Base-by-base conservation (phyloP, 2,329 filamentous ascomycete genomes). In the Orbilia oligospora region DNA sequence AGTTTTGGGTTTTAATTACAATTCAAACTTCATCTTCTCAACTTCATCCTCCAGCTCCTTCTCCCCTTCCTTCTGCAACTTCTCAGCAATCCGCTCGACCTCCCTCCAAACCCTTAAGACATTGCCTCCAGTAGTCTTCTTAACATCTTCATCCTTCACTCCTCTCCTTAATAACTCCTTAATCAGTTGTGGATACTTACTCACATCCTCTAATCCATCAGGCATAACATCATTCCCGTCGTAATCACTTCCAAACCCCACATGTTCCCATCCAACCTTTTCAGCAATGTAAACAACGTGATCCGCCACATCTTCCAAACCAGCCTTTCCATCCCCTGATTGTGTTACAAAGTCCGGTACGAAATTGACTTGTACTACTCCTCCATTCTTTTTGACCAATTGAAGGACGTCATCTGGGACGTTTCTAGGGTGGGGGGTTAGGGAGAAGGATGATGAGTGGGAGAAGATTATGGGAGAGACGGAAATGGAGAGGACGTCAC, bases 351-450 rank as follows among this genome's bases (percentile, higher is more conserved):
- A 97, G 18, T 90, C 90, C 0, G 93, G 93, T 16, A 89, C 87
- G 83, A 97, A 97, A 84, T 97, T 97, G 80, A 97, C 90, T 93
- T 97, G 97, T 67, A 97, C 92, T 9, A 98, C 82, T 2, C 91
- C 92, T 79, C 91, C 89, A 1, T 88, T 89, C 82, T 89, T 84
- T 84, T 92, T 93, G 44, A 97, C 92, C 0, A 96, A 86, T 46
- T 91, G 85, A 6, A 98, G 86, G 14, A 97, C 90, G 71, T 94
- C 89, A 80, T 98, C 94, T 0, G 93, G 92, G 6, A 97, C 94
- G 82, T 98, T 98, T 38, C 95, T 89, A 9, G 94, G 93, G 84
- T 97, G 94, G 6, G 93, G 93, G 83, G 94, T 97, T 22, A 97
- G 83, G 0, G 89, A 88, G 82, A 92, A 91, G 0, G 92, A 93